A percentile compares a stretch with the other conserved stretches of the same genome.
Evolutionary conservation across 331 rosid species (phyloP).

Genomic region (Acacia concinna): DNA sequence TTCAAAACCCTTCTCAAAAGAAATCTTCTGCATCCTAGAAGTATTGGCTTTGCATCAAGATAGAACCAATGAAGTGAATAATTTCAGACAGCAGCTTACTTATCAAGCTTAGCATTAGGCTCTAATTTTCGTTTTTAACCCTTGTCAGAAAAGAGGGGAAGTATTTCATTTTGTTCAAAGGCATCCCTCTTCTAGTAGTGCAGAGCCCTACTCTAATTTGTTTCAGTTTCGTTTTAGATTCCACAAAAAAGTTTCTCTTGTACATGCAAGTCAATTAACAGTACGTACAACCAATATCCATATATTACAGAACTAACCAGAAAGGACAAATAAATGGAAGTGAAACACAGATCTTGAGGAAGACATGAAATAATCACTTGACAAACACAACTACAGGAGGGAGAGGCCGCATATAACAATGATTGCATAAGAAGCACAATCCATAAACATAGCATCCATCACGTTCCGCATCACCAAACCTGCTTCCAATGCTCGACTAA

Average conservation of each 20-base stretch:
- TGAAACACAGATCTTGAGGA: not conserved
- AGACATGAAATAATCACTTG: not conserved
- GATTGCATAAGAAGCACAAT: conserved; percentile 63
- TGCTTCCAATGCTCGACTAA: conserved; percentile 50
- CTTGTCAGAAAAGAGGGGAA: not conserved
- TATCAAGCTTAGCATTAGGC: not conserved
- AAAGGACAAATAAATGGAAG: not conserved
- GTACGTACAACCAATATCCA: not conserved
- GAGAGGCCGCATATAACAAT: conserved; percentile 67
- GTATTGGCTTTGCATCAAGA: conserved; percentile 42
- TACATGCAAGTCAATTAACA: conserved; percentile 5
- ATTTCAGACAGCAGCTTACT: conserved; percentile 31
- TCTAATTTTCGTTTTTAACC: not conserved
- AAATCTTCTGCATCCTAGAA: conserved; percentile 48
- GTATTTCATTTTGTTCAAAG: not conserved
- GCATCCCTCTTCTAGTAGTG: not conserved
- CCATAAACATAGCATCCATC: conserved; percentile 72
- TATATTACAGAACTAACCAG: not conserved
- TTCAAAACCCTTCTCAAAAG: conserved; percentile 54
- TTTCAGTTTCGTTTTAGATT: too few relatives aligned
- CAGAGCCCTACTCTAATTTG: not conserved
- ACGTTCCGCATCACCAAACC: conserved; percentile 49
- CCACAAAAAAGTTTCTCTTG: too few relatives aligned
- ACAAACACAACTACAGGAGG: conserved; percentile 9
- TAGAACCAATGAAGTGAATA: conserved; percentile 33